Evolutionary conservation across 306 rosid species (phyloP), one percentile per base, ranked within the genome.

Genomic region (Vicia faba): DNA sequence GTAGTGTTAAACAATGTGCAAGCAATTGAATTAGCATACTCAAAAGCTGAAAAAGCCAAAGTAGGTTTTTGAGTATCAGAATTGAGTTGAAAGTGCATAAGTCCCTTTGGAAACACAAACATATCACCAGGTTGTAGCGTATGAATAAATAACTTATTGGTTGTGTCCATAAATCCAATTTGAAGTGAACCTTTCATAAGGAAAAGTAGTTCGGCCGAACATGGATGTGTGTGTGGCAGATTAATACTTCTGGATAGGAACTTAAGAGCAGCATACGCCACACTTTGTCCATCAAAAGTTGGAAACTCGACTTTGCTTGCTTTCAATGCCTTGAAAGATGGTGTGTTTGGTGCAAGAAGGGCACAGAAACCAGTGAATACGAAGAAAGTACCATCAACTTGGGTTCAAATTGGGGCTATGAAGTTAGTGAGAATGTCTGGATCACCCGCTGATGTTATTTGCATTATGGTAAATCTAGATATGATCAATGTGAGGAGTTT

Each of bases 81-180:
- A 48, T 84, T 87, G 53, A 5, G 23, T 36, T 84, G 92, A 25
- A 82, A 84, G 31, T 84, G 92, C 13, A 78, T 76, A 8, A 82
- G 80, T 2, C 92, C 89, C 68, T 80, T 86, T 0, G 85, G 92
- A 25, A 86, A 82, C 45, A 75, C 11, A 16, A 87, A 87, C 25
- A 82, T 8, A 48, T 87, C 89, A 7, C 89, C 83, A 0, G 33
- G 0, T 18, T 70, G 72, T 0, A 87, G 82, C 0, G 57, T 69
- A 5, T 82, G 85, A 6, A 76, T 75, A 66, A 72, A 84, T 14
- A 86, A 75, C 43, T 82, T 80, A 49, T 73, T 84, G 23, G 70
- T 79, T 0, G 81, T 81, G 63, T 86, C 88, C 2, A 84, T 80
- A 9, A 86, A 84, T 1, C 88, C 87, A 0, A 86, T 88, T 44